Base-by-base conservation (phyloP, 2,329 filamentous ascomycete species). In the Furcasterigmium sp. region DNA sequence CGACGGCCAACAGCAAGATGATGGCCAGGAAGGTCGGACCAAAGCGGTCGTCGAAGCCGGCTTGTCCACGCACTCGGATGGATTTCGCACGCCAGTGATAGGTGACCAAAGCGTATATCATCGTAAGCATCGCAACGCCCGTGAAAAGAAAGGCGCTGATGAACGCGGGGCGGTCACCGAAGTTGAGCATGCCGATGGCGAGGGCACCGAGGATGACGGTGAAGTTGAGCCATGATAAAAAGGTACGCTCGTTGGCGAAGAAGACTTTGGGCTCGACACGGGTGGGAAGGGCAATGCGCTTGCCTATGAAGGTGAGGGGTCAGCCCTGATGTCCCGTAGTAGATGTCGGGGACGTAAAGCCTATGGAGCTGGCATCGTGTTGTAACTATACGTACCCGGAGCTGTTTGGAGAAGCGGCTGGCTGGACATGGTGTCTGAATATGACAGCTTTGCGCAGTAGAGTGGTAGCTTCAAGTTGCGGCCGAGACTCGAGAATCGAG, bases 151-250 rank as follows among this genome's bases (percentile, higher is more conserved):
- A 91, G 44, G 93, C 90, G 48, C 85, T 91, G 67, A 97, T 95
- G 63, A 93, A 93, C 56, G 91, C 91, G 44, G 95, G 82, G 51
- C 83, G 84, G 68, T 98, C 93, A 62, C 93, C 93, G 58, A 98
- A 98, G 75, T 98, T 98, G 59, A 98, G 83, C 62, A 98, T 90
- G 55, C 93, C 93, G 56, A 98, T 88, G 53, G 93, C 91, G 40
- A 98, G 83, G 51, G 93, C 93, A 60, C 93, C 93, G 49, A 98
- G 86, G 68, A 98, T 91, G 61, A 98, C 91, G 65, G 91, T 95
- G 76, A 97, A 97, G 79, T 98, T 98, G 61, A 98, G 87, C 93
- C 93, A 98, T 68, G 90, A 95, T 60, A 98, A 83, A 66, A 98
- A 98, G 51, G 93, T 98, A 51, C 93, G 89, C 73, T 98, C 93